Evolutionary conservation across 768 basidiomycete species (phyloP).

Genomic region (Tylopilus sp.): DNA sequence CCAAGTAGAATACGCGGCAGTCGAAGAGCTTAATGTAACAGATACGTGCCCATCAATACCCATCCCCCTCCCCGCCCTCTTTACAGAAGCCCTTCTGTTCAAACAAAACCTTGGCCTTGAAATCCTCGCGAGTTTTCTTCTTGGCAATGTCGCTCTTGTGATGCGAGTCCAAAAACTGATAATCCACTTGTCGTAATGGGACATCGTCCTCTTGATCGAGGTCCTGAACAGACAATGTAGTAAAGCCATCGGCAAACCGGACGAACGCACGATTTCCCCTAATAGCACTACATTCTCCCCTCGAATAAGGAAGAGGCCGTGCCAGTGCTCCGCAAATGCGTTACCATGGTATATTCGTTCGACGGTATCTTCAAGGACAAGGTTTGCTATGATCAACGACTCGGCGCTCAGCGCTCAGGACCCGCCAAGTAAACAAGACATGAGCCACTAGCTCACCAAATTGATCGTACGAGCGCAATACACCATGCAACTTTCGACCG

Average conservation of each 20-base stretch:
- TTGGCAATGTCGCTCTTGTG: constrained; percentile 69
- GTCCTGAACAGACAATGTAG: constrained; percentile 57
- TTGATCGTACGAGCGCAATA: constrained; percentile 96
- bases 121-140: constrained; percentile 79
- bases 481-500: constrained; percentile 94
- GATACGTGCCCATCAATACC: constrained; percentile 52
- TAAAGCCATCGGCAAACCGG: constrained; percentile 2
- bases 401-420: constrained; percentile 3
- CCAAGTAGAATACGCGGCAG: background rate
- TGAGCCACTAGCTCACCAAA: constrained; percentile 63
- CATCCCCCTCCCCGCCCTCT: constrained; percentile 95
- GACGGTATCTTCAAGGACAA: constrained; percentile 92
- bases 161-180: constrained; percentile 62
- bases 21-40: constrained; percentile 14
- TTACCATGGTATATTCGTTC: constrained; percentile 92
- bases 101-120: constrained; percentile 77
- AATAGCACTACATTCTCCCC: constrained; percentile 98
- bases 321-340: constrained; percentile 83
- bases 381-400: constrained; percentile 78
- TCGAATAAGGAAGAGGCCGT: constrained; percentile 90
- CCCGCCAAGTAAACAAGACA: background rate
- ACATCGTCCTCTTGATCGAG: constrained; percentile 90
- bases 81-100: constrained; percentile 88
- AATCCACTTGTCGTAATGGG: constrained; percentile 72
- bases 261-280: constrained; percentile 82